phyloP scores from a whole-genome alignment of 2,329 filamentous ascomycete species.

The Elsinoe arachidis region DNA sequence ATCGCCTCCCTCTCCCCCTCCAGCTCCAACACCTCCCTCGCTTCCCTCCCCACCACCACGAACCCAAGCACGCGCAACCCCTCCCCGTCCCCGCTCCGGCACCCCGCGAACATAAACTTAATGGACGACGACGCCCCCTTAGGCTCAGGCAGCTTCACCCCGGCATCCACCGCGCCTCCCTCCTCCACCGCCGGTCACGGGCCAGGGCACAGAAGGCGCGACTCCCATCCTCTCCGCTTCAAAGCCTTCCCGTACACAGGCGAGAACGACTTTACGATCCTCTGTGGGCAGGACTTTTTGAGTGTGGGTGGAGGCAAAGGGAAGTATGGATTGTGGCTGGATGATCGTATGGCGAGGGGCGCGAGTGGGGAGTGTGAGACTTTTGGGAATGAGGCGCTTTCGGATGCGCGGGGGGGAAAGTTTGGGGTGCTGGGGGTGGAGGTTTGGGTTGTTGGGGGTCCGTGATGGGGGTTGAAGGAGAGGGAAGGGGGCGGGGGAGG shows the following conservation, averaged over 20 bases:
- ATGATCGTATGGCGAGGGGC: slow-evolving; percentile 74
- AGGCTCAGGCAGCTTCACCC: background rate
- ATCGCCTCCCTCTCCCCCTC: slow-evolving; percentile 28
- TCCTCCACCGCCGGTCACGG: slow-evolving; percentile 28
- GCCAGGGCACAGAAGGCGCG: slow-evolving; percentile 47
- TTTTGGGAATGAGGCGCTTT: slow-evolving; percentile 89
- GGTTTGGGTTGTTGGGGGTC: slow-evolving; percentile 77
- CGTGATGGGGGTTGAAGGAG: slow-evolving; percentile 12
- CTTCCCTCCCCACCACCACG: slow-evolving; percentile 17
- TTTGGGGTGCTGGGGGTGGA: slow-evolving; percentile 89
- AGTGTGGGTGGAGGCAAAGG: slow-evolving; percentile 82
- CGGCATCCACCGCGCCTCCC: slow-evolving; percentile 12
- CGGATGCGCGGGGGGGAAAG: slow-evolving; percentile 77
- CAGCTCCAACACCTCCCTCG: slow-evolving; percentile 23
- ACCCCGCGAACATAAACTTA: background rate
- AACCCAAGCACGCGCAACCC: slow-evolving; percentile 1
- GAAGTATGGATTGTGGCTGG: slow-evolving; percentile 87
- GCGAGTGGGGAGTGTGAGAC: slow-evolving; percentile 78
- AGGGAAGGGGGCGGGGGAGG: background rate
- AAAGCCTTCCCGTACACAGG: slow-evolving; percentile 96
- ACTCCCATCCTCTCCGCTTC: slow-evolving; percentile 56
- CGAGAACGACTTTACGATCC: slow-evolving; percentile 92
- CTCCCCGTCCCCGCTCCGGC: background rate
- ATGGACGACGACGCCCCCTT: slow-evolving; percentile 9
- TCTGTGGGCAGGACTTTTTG: slow-evolving; percentile 77